Percentiles rank a stretch among this genome's conserved stretches.
Evolutionary conservation across 2,329 filamentous ascomycete genomes (phyloP).

Genomic region (Trichoderma sp.): DNA sequence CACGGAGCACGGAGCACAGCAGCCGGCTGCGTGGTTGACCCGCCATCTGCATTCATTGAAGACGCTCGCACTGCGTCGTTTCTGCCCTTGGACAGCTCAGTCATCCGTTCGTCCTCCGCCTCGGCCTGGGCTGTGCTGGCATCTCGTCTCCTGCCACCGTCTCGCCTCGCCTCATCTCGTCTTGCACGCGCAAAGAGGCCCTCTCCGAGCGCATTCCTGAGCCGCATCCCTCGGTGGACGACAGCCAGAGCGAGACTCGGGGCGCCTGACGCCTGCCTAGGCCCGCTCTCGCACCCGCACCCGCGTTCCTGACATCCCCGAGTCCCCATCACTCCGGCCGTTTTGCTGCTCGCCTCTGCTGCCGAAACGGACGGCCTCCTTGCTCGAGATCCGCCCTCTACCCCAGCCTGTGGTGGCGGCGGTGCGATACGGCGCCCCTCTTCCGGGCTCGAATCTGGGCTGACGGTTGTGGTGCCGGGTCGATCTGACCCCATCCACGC

Average conservation of each 20-base stretch:
- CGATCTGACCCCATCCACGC: slow-evolving; percentile 16
- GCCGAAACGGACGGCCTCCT: slow-evolving; percentile 5
- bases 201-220: slow-evolving; percentile 9
- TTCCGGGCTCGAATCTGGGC: slow-evolving; percentile 5
- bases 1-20: slow-evolving; percentile 18
- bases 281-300: slow-evolving; percentile 18
- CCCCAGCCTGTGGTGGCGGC: slow-evolving; percentile 6
- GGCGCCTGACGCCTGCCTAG: slow-evolving; percentile 8
- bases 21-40: slow-evolving; percentile 16
- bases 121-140: neutral
- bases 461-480: slow-evolving; percentile 10
- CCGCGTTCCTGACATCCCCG: slow-evolving; percentile 14
- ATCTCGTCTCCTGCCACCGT: slow-evolving; percentile 11
- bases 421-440: slow-evolving; percentile 15
- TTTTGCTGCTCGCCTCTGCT: slow-evolving; percentile 5
- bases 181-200: slow-evolving; percentile 13
- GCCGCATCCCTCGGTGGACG: slow-evolving; percentile 2
- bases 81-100: neutral
- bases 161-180: no score
- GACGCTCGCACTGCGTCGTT: slow-evolving; percentile 11
- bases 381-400: slow-evolving; percentile 13
- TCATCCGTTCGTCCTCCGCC: slow-evolving; percentile 3
- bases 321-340: slow-evolving; percentile 14
- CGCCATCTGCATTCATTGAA: slow-evolving; percentile 11
- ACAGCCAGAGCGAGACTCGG: slow-evolving; percentile 4